phyloP scores from a whole-genome alignment of 2,329 filamentous ascomycete genomes.

The Phialemonium atrogriseum region DNA sequence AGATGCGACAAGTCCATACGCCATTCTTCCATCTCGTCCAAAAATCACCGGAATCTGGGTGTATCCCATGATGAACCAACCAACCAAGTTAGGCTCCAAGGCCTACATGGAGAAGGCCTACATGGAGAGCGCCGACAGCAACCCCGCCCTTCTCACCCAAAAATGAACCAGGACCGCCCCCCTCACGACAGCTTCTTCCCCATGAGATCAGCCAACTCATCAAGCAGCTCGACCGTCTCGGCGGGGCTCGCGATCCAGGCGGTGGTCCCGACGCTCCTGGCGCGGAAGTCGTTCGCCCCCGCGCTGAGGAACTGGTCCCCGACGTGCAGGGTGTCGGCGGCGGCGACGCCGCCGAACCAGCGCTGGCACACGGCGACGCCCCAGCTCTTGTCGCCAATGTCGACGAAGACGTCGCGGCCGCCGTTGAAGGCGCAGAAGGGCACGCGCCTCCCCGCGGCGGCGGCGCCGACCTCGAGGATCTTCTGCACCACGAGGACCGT shows the following conservation, averaged over 20 bases:
- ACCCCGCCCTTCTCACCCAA: no score
- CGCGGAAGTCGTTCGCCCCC: slow-evolving; percentile 95
- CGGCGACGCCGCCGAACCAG: slow-evolving; percentile 73
- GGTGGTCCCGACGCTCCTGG: slow-evolving; percentile 82
- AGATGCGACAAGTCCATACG: no score
- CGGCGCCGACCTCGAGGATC: slow-evolving; percentile 72
- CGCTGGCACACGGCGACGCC: slow-evolving; percentile 87
- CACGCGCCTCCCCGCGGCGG: slow-evolving; percentile 47
- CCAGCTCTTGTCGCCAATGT: slow-evolving; percentile 97
- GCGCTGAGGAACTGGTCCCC: slow-evolving; percentile 96
- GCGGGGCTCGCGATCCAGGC: slow-evolving; percentile 92
- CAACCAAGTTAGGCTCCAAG: no score
- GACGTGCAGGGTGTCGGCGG: slow-evolving; percentile 80
- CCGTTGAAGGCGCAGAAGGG: slow-evolving; percentile 99
- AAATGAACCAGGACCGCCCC: no score
- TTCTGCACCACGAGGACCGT: slow-evolving; percentile 92
- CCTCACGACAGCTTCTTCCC: slow-evolving; percentile 29
- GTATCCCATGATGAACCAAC: no score
- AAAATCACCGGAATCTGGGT: no score
- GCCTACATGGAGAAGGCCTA: no score
- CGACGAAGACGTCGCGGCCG: slow-evolving; percentile 94
- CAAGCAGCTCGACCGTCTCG: slow-evolving; percentile 83
- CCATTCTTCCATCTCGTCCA: no score
- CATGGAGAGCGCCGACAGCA: no score
- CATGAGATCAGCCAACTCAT: slow-evolving; percentile 64